A percentile compares a stretch with the other conserved stretches of the same genome.
These are phyloP conservation scores for Fusarium anthophilum DNA, from an alignment of 2,329 filamentous ascomycete species.

Conservation along the genomic window DNA sequence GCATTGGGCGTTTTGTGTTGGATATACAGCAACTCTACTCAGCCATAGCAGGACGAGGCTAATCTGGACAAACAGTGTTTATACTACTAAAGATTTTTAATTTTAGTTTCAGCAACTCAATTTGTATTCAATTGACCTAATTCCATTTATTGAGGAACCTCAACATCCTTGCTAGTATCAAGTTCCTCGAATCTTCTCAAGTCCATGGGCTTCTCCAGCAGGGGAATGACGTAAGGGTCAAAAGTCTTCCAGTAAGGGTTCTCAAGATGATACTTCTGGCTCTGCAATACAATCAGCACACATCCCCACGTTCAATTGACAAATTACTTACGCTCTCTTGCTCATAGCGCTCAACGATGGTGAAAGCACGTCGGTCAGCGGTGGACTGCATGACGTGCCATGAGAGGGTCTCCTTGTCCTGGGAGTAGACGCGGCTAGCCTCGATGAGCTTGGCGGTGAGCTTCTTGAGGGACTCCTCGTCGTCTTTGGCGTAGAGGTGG, in stretches of 20 bases:
- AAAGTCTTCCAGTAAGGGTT: slow-evolving; percentile 83
- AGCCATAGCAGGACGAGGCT: too few species aligned
- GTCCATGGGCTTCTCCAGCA: slow-evolving; percentile 76
- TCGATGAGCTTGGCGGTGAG: slow-evolving; percentile 78
- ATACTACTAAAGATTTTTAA: too few species aligned
- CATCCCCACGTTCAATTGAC: background rate
- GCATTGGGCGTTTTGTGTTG: background rate
- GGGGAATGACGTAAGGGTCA: slow-evolving; percentile 75
- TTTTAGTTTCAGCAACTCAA: background rate
- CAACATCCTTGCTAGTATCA: slow-evolving; percentile 62
- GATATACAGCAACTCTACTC: background rate
- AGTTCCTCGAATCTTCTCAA: slow-evolving; percentile 73
- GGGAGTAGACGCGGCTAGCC: slow-evolving; percentile 75
- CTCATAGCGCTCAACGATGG: slow-evolving; percentile 78
- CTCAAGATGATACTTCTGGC: slow-evolving; percentile 70
- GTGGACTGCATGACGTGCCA: slow-evolving; percentile 84
- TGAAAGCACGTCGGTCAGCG: slow-evolving; percentile 74
- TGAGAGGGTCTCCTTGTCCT: slow-evolving; percentile 74
- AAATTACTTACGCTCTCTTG: slow-evolving; percentile 65
- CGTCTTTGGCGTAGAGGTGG: slow-evolving; percentile 75
- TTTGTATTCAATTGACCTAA: background rate
- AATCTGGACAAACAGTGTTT: background rate
- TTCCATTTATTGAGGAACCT: slow-evolving; percentile 46
- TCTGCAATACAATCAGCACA: slow-evolving; percentile 44
- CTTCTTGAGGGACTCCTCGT: slow-evolving; percentile 70